Conservation (phyloP, 495 filamentous ascomycete species). For the Lophium mytilinum region DNA sequence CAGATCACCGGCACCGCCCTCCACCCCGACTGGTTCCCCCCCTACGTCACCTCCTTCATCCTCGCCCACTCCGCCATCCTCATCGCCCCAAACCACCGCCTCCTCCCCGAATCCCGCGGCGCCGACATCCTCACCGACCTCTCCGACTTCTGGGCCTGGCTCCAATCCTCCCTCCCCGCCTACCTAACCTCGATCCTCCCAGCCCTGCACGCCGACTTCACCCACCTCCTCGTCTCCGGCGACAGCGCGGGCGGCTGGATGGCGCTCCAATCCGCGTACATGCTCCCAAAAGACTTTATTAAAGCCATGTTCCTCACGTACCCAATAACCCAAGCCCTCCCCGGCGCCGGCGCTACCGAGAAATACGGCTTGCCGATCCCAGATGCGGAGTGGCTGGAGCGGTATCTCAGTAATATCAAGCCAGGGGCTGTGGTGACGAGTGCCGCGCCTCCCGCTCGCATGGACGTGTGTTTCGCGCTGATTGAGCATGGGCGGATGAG, state of each 20-base stretch:
- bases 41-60: slow-evolving; percentile 11
- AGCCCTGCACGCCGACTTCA: slow-evolving; percentile 5
- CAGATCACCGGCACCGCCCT: slow-evolving; percentile 7
- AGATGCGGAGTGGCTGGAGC: background rate
- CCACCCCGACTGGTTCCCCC: slow-evolving; percentile 13
- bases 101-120: slow-evolving; percentile 43
- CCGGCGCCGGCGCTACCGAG: background rate
- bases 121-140: slow-evolving; percentile 44
- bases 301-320: slow-evolving; percentile 19
- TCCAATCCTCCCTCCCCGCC: slow-evolving; percentile 18
- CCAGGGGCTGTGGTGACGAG: slow-evolving; percentile 4
- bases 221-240: slow-evolving; percentile 22
- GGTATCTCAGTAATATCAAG: slow-evolving; percentile 5
- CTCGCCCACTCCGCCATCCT: slow-evolving; percentile 32
- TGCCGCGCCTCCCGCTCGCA: slow-evolving; percentile 3
- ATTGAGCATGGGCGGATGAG: slow-evolving; percentile 6
- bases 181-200: slow-evolving; percentile 5
- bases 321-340: slow-evolving; percentile 7
- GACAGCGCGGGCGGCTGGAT: slow-evolving; percentile 37
- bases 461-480: slow-evolving; percentile 5
- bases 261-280: slow-evolving; percentile 31
- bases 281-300: slow-evolving; percentile 27
- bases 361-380: background rate
- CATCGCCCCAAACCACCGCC: slow-evolving; percentile 43
- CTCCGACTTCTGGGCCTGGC: slow-evolving; percentile 45